Percentiles rank a stretch among this genome's conserved stretches.
Evolutionary conservation across 78 protist species (phyloP).

Genomic region (Emiliania huxleyi): DNA sequence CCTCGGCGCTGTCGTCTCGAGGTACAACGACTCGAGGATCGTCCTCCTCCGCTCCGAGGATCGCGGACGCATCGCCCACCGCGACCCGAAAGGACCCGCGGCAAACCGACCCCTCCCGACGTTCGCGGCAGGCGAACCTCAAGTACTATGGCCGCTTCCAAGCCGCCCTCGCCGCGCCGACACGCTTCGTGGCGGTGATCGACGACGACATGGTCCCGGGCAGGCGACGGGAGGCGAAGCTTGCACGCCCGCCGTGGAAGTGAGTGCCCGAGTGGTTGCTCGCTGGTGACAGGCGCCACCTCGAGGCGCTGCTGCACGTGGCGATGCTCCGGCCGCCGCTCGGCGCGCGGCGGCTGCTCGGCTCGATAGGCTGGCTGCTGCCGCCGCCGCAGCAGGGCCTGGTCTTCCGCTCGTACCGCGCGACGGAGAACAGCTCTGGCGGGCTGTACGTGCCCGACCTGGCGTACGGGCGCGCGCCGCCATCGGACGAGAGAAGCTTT

Average conservation of each 20-base stretch:
- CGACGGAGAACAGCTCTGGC: neutral
- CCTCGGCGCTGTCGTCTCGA: neutral
- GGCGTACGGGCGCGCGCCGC: neutral
- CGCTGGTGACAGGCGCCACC: too few species aligned
- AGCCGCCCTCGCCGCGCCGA: neutral
- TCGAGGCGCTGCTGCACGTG: neutral
- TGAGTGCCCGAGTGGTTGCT: too few species aligned
- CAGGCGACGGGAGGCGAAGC: too few species aligned
- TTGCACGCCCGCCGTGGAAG: too few species aligned
- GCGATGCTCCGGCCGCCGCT: neutral
- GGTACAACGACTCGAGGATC: conserved; percentile 16
- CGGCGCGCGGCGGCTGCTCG: neutral
- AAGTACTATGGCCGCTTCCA: conserved; percentile 13
- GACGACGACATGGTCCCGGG: conserved; percentile 27
- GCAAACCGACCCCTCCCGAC: too few species aligned
- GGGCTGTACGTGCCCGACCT: conserved; percentile 9
- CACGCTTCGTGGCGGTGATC: neutral
- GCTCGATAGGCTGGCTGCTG: conserved; percentile 21
- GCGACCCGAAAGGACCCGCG: too few species aligned
- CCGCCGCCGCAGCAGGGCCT: neutral
- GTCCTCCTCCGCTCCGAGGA: neutral
- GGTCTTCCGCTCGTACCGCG: neutral
- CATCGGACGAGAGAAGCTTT: too few species aligned
- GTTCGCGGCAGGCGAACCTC: too few species aligned
- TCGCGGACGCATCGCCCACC: too few species aligned